Evolutionary conservation across 331 rosid genomes (phyloP).

Genomic region (Pyrus hybrid): DNA sequence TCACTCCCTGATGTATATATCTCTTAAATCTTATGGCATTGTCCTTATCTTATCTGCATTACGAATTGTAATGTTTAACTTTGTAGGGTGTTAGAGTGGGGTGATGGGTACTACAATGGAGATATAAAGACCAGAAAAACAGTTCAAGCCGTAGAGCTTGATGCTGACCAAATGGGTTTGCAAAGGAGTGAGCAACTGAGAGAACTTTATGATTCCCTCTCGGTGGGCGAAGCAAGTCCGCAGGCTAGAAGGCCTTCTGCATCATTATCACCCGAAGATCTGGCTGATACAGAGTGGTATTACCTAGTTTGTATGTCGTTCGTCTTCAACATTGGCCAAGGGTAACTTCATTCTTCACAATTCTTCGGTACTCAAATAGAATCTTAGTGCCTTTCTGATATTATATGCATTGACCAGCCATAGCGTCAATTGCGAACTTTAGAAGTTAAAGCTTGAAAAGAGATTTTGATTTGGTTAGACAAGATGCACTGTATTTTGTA

Average conservation of each 20-base stretch:
- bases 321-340: constrained; percentile 70
- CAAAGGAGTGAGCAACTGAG: constrained; percentile 73
- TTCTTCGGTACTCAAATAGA: background rate
- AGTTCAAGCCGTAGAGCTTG: constrained; percentile 52
- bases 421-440: background rate
- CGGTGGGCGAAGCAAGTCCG: constrained; percentile 50
- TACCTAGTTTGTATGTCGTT: constrained; percentile 96
- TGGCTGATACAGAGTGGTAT: constrained; percentile 84
- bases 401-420: background rate
- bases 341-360: constrained; percentile 32
- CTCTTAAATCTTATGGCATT: background rate
- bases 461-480: background rate
- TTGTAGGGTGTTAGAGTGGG: constrained; percentile 66
- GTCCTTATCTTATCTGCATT: background rate
- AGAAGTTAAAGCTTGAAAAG: background rate
- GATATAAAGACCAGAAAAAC: constrained; percentile 87
- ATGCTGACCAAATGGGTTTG: constrained; percentile 57
- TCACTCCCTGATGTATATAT: background rate
- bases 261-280: constrained; percentile 82
- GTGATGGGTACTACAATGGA: constrained; percentile 87
- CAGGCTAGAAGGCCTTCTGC: constrained; percentile 71
- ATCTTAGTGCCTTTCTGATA: background rate
- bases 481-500: background rate
- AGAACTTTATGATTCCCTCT: constrained; percentile 63
- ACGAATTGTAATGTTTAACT: background rate